Base-by-base conservation (phyloP, 2,329 filamentous ascomycete species). In the Penicillium sp. region DNA sequence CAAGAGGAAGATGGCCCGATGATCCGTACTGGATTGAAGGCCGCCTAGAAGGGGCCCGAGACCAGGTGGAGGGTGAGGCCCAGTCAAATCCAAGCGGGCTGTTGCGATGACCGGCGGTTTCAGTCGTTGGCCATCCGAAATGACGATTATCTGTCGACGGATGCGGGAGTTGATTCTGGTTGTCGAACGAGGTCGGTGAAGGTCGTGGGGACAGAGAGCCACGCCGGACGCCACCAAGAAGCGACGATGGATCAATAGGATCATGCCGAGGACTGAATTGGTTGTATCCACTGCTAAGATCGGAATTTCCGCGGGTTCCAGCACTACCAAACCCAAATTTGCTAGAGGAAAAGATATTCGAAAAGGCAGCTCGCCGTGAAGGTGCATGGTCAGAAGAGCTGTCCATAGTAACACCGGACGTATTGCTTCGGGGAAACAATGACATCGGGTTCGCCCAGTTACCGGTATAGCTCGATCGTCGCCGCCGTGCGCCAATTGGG, bases 1-100 rank as follows among this genome's bases (percentile, higher is more conserved):
- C 77, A 44, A 80, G 71, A 2, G 79, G 75, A 13, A 83, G 68
- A 52, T 81, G 80, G 67, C 80, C 84, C 1, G 87, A 84, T 1
- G 87, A 89, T 11, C 87, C 88, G 59, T 83, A 80, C 55, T 93
- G 88, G 7, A 89, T 76, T 0, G 89, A 95, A 12, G 88, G 88
- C 30, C 91, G 81, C 41, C 91, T 81, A 29, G 90, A 95, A 7
- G 86, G 84, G 60, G 83, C 87, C 33, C 87, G 77, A 4, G 88
- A 87, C 85, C 86, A 93, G 1, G 86, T 73, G 60, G 67, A 77
- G 12, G 73, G 69, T 1, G 72, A 71, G 18, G 74, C 73, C 79
- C 79, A 81, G 49, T 80, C 76, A 14, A 77, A 70, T 3, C 72
- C 77, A 7, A 81, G 67, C 12, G 77, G 78, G 51, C 77, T 61